phyloP scores from a whole-genome alignment of 2,329 filamentous ascomycete species.

The Pseudogymnoascus sp. region DNA sequence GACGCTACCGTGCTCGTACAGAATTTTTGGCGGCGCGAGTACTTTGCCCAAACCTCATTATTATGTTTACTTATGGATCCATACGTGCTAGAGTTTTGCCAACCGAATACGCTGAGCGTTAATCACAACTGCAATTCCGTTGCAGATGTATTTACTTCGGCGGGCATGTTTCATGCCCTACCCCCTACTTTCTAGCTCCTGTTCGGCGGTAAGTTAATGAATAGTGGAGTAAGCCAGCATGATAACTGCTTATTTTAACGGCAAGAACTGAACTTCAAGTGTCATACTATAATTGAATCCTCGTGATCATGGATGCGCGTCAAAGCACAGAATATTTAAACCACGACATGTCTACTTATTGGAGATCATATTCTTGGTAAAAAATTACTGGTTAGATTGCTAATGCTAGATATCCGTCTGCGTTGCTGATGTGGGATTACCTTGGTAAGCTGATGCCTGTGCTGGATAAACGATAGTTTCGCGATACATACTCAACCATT shows the following conservation, averaged over 20 bases:
- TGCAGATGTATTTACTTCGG: background rate
- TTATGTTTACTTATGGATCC: background rate
- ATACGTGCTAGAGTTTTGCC: background rate
- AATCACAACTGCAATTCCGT: background rate
- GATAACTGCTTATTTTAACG: background rate
- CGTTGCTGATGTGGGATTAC: background rate
- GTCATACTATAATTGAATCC: background rate
- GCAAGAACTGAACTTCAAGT: background rate
- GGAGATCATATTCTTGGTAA: background rate
- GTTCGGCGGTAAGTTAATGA: background rate
- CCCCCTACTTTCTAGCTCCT: background rate
- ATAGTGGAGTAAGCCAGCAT: background rate
- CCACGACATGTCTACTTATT: background rate
- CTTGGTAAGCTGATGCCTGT: background rate
- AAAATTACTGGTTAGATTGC: background rate
- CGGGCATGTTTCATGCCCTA: background rate
- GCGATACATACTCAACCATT: background rate
- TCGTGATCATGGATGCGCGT: background rate
- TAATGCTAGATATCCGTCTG: background rate
- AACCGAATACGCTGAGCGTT: background rate
- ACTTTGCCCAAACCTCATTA: background rate
- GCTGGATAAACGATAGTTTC: background rate
- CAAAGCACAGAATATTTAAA: background rate
- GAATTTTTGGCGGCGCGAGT: too few species aligned
- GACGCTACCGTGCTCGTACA: too few species aligned